Base-by-base conservation (phyloP, 176 grass and related monocot species). In the Urochloa ruziziensis region DNA sequence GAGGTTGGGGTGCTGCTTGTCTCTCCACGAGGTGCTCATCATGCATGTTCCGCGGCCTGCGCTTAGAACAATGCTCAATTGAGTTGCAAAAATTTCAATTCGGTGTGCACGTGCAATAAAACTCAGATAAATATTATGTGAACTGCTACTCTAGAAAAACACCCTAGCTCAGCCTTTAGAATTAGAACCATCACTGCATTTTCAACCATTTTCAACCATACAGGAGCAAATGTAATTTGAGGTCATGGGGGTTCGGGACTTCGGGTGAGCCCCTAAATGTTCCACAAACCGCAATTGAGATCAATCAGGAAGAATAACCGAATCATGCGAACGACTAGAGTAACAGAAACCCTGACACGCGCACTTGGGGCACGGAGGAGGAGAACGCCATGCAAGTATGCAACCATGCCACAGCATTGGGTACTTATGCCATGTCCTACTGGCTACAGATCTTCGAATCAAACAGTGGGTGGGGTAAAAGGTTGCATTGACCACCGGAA, bases 21-120 rank as follows among this genome's bases (percentile, higher is more conserved):
- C 90, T 62, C 79, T 92, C 94, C 92, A 97, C 56, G 86, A 70
- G 1, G 73, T 85, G 83, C 78, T 97, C 94, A 97, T 94, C 74
- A 94, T 84, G 73, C 94, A 97, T 56, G 89, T 84, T 82, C 94
- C 94, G 59, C 79, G 70, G 37, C 58, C 88, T 94, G 82, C 24
- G 75, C 53, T 47, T 13, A 9, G 12, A 71, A 25, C 10, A 9
- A 42, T 7, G n/a, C 28, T 1, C 42, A 33, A 79, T 14, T 34
- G 7, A 67, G 34, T 67, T 37, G 10, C 2, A 4, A 16, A 54
- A 25, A 54, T 10, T 76, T 58, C 19, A 76, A 39, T 12, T 40
- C 51, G 23, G 16, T 23, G 7, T n/a, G 25, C 57, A 2, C 25
- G 15, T 14, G 58, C 4, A 61, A 4, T 61, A 29, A 27, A 29